Evolutionary conservation across 306 rosid species (phyloP).

Genomic region (Lagenaria siceraria): DNA sequence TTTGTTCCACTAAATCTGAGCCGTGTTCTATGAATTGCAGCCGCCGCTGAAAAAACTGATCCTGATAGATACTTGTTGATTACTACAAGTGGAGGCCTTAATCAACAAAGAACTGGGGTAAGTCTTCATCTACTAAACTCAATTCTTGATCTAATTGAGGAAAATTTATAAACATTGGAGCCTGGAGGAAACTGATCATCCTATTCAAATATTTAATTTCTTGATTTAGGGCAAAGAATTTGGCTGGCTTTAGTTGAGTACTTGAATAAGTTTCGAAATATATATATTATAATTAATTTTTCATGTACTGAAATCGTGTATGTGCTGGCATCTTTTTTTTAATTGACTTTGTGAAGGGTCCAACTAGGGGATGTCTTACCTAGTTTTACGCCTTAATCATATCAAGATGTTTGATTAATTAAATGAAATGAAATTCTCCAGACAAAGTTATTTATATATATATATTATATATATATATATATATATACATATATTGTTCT

Average conservation of each 20-base stretch:
- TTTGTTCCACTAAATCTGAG: constrained; percentile 5
- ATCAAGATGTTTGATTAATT: background rate
- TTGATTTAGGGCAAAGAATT: background rate
- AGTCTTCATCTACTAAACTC: background rate
- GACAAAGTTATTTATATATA: background rate
- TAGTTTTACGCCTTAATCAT: background rate
- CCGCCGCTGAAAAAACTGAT: constrained; percentile 49
- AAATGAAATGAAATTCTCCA: background rate
- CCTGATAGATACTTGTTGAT: constrained; percentile 58
- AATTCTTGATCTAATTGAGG: too few relatives aligned
- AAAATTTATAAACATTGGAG: too few relatives aligned
- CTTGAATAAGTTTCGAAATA: background rate
- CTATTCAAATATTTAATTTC: background rate
- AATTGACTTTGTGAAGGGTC: background rate
- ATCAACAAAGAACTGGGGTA: constrained; percentile 99
- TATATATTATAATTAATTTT: background rate
- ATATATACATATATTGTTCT: background rate
- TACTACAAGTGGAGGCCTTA: constrained; percentile 81
- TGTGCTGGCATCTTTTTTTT: background rate
- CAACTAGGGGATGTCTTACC: background rate
- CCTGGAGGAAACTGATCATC: too few relatives aligned
- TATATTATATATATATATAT: too few relatives aligned
- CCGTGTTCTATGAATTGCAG: constrained; percentile 25
- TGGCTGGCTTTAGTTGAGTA: background rate
- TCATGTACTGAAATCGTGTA: background rate